Conservation (phyloP, 768 basidiomycete species). For the Boletus rufocinnamomeus region DNA sequence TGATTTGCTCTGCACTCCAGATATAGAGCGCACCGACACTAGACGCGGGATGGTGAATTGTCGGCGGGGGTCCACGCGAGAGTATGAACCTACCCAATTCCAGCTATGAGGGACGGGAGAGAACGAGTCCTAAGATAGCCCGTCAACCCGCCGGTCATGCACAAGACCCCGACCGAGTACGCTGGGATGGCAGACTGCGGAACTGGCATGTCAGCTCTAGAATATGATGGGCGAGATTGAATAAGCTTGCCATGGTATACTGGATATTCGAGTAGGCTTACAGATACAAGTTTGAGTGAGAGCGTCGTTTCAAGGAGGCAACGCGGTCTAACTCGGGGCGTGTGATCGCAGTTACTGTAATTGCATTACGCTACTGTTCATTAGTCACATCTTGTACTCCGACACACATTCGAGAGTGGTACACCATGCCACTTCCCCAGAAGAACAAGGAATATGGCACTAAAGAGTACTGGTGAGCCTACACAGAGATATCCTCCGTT, state of each 20-base stretch:
- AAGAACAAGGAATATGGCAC: conserved; percentile 71
- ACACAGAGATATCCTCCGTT: background rate
- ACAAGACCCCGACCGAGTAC: conserved; percentile 73
- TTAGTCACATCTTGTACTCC: conserved; percentile 3
- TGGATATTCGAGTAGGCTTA: conserved; percentile 24
- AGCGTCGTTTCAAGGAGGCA: background rate
- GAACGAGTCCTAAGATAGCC: conserved; percentile 74
- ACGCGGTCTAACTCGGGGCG: conserved; percentile 9
- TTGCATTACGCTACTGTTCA: background rate
- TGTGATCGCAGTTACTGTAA: conserved; percentile 18
- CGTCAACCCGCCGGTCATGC: conserved; percentile 73
- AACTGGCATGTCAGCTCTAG: conserved; percentile 28
- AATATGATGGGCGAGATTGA: background rate
- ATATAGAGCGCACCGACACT: conserved; percentile 81
- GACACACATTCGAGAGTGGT: background rate
- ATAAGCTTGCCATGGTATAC: conserved; percentile 33
- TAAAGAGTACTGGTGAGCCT: conserved; percentile 65
- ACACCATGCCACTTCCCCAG: conserved; percentile 46
- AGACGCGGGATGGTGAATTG: conserved; percentile 2
- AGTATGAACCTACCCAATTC: conserved; percentile 58
- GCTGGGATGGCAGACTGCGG: conserved; percentile 79
- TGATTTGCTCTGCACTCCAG: conserved; percentile 76
- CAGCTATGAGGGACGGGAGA: conserved; percentile 81
- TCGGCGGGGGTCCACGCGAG: background rate
- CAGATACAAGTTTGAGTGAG: conserved; percentile 7